A percentile compares a stretch with the other conserved stretches of the same genome.
Conservation (phyloP, 331 rosid species). For the Saraca asoca region DNA sequence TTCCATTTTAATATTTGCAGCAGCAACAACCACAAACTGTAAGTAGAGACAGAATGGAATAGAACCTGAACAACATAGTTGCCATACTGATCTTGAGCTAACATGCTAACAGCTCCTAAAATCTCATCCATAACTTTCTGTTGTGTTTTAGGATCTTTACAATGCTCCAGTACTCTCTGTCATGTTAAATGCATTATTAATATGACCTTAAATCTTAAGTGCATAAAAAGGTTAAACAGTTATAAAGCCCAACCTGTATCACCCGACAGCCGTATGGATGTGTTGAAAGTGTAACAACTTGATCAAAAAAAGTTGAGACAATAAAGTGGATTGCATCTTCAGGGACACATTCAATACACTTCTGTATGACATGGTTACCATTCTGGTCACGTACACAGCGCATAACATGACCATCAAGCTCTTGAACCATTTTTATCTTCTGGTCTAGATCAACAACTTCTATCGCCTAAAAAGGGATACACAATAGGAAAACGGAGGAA, state of each 20-base stretch:
- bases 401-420: conserved; percentile 88
- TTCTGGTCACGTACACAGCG: conserved; percentile 99
- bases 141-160: conserved; percentile 66
- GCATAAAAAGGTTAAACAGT: conserved; percentile 3
- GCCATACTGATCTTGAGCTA: conserved; percentile 98
- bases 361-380: conserved; percentile 97
- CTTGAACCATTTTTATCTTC: conserved; percentile 92
- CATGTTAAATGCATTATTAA: conserved; percentile 25
- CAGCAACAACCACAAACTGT: not conserved
- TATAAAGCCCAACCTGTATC: conserved; percentile 66
- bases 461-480: conserved; percentile 61
- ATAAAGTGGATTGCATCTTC: conserved; percentile 81
- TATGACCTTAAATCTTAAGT: not conserved
- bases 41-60: conserved; percentile 1
- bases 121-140: conserved; percentile 92
- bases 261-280: conserved; percentile 99
- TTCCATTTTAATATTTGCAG: too few relatives aligned
- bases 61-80: conserved; percentile 95
- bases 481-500: conserved; percentile 15
- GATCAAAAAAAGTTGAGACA: conserved; percentile 85
- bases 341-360: conserved; percentile 96
- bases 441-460: conserved; percentile 97
- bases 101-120: conserved; percentile 88
- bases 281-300: conserved; percentile 92
- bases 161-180: conserved; percentile 97